Percentiles rank a stretch among this genome's conserved stretches.
Conservation (phyloP, 2,329 filamentous ascomycete species). For the Metarhizium brunneum region DNA sequence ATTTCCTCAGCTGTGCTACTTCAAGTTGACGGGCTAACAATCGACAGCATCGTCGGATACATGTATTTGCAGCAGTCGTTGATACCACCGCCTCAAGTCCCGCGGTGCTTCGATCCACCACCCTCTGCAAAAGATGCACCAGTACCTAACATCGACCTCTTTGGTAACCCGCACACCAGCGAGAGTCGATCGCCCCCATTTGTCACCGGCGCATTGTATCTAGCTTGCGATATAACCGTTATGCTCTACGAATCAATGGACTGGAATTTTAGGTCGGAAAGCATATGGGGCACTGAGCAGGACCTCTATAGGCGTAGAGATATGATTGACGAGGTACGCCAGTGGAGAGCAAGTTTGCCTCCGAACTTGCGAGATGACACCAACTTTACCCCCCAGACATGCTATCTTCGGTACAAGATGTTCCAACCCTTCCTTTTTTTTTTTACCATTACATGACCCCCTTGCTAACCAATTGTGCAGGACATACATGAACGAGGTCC, state of each 20-base stretch:
- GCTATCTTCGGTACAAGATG: conserved; percentile 6
- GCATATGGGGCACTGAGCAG: conserved; percentile 1
- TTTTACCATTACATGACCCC: not conserved
- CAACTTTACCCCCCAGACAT: conserved; percentile 11
- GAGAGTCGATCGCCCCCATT: conserved; percentile 4
- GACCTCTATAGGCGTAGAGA: conserved; percentile 4
- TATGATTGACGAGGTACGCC: conserved; percentile 1
- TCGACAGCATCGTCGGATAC: conserved; percentile 7
- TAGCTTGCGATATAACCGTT: conserved; percentile 9
- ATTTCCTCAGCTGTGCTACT: not conserved
- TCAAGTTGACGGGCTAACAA: not conserved
- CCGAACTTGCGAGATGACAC: conserved; percentile 6
- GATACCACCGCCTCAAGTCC: conserved; percentile 6
- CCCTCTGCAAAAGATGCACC: not conserved
- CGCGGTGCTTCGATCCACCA: conserved; percentile 7
- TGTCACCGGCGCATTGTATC: conserved; percentile 6
- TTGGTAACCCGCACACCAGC: conserved; percentile 4
- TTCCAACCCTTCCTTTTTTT: not conserved
- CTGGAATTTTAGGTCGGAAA: conserved; percentile 2
- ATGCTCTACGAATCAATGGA: conserved; percentile 10
- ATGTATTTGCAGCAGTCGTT: conserved; percentile 8
- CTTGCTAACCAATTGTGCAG: conserved; percentile 2
- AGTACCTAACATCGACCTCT: conserved; percentile 5
- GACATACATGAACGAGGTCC: conserved; percentile 7
- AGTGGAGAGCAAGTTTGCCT: conserved; percentile 7